These are phyloP conservation scores for Escovopsis sp. DNA, from an alignment of 2,329 filamentous ascomycete genomes.

Conservation along the genomic window DNA sequence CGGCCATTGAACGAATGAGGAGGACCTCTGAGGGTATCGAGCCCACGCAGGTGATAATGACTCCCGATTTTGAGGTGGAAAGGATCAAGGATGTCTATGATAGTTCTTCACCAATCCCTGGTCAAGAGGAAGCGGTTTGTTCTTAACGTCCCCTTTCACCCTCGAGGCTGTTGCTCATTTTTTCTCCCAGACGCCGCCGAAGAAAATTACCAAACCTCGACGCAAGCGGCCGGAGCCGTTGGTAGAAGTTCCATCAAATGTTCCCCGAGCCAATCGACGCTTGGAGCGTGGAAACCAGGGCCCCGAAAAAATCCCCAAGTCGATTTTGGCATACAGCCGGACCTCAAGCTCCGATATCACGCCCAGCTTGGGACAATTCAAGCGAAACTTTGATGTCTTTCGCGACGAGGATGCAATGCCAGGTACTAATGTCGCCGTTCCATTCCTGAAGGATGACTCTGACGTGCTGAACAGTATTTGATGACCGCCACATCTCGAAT, in stretches of 20 bases:
- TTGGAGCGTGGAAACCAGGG: conserved; percentile 9
- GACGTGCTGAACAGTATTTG: conserved; percentile 12
- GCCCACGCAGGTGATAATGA: conserved; percentile 51
- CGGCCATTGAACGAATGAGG: conserved; percentile 53
- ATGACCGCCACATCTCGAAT: conserved; percentile 10
- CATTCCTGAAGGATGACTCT: conserved; percentile 4
- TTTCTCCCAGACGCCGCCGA: conserved; percentile 13
- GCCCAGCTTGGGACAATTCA: conserved; percentile 9
- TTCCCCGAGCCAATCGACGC: conserved; percentile 15
- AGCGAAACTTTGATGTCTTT: conserved; percentile 17
- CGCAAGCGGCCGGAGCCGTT: conserved; percentile 19
- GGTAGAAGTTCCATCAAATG: conserved; percentile 20
- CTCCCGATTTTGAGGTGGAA: conserved; percentile 33
- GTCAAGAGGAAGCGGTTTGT: conserved; percentile 29
- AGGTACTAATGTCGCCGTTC: conserved; percentile 10
- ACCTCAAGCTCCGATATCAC: conserved; percentile 6
- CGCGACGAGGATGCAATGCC: conserved; percentile 13
- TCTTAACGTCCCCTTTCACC: background rate
- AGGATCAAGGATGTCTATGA: conserved; percentile 45
- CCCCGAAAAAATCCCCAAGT: conserved; percentile 9
- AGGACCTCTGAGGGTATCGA: conserved; percentile 48
- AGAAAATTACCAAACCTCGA: conserved; percentile 16
- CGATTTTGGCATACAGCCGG: conserved; percentile 7
- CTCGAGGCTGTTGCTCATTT: background rate
- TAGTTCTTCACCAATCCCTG: conserved; percentile 33